Evolutionary conservation across 169 alveolate genomes (phyloP).

Genomic region (Plasmodium coatneyi): DNA sequence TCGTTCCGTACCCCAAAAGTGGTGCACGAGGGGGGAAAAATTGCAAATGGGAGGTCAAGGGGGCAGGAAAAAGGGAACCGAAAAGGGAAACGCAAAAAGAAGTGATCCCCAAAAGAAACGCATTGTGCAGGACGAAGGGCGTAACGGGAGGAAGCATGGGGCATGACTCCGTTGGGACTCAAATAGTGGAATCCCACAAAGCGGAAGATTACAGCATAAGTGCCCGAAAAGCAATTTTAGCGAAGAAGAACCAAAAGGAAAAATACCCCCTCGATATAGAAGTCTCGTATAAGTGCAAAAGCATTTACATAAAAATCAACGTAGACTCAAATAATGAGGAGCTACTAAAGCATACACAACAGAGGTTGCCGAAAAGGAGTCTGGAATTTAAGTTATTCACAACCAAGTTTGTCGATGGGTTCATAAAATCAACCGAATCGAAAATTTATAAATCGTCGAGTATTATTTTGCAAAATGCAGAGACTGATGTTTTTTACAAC

Average conservation of each 20-base stretch:
- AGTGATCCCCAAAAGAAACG: background rate
- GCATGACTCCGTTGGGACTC: background rate
- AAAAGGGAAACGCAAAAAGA: background rate
- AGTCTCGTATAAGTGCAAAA: slow-evolving; percentile 49
- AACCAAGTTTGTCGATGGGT: slow-evolving; percentile 58
- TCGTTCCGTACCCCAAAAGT: slow-evolving; percentile 6
- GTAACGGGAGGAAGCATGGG: background rate
- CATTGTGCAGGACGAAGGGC: slow-evolving; percentile 3
- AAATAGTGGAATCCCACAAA: background rate
- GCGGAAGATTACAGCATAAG: slow-evolving; percentile 19
- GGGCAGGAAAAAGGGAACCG: background rate
- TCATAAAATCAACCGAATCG: slow-evolving; percentile 65
- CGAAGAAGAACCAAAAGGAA: slow-evolving; percentile 11
- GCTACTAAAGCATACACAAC: slow-evolving; percentile 23
- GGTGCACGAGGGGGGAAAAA: background rate
- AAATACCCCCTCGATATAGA: slow-evolving; percentile 59
- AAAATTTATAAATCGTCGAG: slow-evolving; percentile 64
- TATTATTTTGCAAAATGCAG: slow-evolving; percentile 67
- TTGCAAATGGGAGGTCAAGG: background rate
- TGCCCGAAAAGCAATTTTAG: background rate
- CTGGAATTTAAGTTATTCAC: slow-evolving; percentile 59
- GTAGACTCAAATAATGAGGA: slow-evolving; percentile 62
- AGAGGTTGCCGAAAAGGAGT: slow-evolving; percentile 43
- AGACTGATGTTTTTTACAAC: slow-evolving; percentile 61
- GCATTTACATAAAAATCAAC: slow-evolving; percentile 56